Conservation (phyloP, 1,284 basidiomycete genomes). For the Hypsizygus ulmarius region DNA sequence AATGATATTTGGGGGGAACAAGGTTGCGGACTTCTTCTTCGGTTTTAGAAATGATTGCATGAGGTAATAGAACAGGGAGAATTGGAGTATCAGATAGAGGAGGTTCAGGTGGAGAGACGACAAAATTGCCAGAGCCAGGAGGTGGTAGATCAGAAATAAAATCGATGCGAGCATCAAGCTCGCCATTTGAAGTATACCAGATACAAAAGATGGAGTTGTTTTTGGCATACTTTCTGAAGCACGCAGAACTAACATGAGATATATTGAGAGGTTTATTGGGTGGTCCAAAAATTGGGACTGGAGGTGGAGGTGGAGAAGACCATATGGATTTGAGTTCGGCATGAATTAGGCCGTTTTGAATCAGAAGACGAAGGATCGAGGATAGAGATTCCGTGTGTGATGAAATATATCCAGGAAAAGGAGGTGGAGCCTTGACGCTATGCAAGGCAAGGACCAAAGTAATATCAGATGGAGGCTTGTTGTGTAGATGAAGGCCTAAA, state of each 20-base stretch:
- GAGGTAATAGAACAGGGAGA: not conserved
- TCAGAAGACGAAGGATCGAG: too few relatives aligned
- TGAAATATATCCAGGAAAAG: not conserved
- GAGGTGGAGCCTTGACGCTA: not conserved
- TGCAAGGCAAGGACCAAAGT: not conserved
- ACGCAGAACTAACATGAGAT: not conserved
- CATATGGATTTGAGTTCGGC: too few relatives aligned
- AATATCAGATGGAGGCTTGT: not conserved
- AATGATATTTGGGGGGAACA: not conserved
- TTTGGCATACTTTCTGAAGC: slow-evolving; percentile 8
- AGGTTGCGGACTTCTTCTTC: not conserved
- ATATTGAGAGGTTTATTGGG: slow-evolving; percentile 5
- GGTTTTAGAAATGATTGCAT: not conserved
- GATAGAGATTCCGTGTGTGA: not conserved
- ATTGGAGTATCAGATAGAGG: not conserved
- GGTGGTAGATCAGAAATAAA: not conserved
- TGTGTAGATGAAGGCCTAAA: slow-evolving; percentile 7
- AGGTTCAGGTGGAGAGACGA: slow-evolving; percentile 3
- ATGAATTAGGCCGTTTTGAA: too few relatives aligned
- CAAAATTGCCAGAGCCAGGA: not conserved
- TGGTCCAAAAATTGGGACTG: not conserved
- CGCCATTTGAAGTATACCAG: slow-evolving; percentile 7
- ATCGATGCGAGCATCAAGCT: slow-evolving; percentile 2
- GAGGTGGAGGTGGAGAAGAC: not conserved
- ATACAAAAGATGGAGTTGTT: slow-evolving; percentile 3